Evolutionary conservation across 768 basidiomycete genomes (phyloP).

Genomic region (Antrodiella citrinella): DNA sequence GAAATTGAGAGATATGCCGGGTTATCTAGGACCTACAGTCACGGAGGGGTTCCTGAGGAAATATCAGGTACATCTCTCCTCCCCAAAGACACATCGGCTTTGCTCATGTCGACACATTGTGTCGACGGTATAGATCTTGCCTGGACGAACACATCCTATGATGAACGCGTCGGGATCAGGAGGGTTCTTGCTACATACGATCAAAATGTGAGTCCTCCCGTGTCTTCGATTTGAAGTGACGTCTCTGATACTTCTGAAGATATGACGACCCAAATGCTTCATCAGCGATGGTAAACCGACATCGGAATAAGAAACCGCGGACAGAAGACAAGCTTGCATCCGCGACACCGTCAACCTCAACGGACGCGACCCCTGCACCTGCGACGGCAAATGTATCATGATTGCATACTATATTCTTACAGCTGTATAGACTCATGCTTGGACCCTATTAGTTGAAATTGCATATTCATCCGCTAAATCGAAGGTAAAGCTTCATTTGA

Average conservation of each 20-base stretch:
- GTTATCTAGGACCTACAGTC: constrained; percentile 70
- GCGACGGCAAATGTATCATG: neutral
- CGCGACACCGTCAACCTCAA: neutral
- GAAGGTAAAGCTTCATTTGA: too few relatives aligned
- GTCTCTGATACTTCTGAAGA: constrained; percentile 22
- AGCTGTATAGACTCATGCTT: too few relatives aligned
- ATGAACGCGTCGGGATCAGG: constrained; percentile 90
- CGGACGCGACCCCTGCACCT: neutral
- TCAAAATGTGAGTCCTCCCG: constrained; percentile 66
- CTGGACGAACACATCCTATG: constrained; percentile 90
- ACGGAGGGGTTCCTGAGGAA: constrained; percentile 83
- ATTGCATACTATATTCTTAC: too few relatives aligned
- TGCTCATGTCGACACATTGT: neutral
- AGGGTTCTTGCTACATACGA: constrained; percentile 77
- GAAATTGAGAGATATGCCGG: constrained; percentile 54
- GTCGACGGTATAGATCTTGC: constrained; percentile 58
- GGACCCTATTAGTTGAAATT: too few relatives aligned
- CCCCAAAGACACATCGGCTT: neutral
- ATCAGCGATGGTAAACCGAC: constrained; percentile 40
- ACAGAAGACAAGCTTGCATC: neutral
- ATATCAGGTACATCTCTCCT: constrained; percentile 59
- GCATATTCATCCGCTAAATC: too few relatives aligned
- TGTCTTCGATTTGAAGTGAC: neutral
- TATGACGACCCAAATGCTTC: constrained; percentile 60
- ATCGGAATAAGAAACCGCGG: neutral